A percentile compares a stretch with the other conserved stretches of the same genome.
Evolutionary conservation across 441 rosid species (phyloP).

Genomic region (Gossypium davidsonii): DNA sequence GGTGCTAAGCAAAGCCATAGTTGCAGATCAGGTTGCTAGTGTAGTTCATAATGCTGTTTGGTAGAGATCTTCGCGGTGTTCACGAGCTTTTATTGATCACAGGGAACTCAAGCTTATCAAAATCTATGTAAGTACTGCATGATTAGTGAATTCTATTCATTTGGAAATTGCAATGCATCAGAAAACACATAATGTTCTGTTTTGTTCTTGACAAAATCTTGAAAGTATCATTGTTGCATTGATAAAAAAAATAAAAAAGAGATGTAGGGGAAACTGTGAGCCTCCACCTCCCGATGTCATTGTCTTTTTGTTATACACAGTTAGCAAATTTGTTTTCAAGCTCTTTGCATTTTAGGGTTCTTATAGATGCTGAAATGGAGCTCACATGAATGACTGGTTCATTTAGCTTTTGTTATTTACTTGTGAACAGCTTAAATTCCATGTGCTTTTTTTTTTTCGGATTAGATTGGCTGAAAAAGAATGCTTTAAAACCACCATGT

Average conservation of each 20-base stretch:
- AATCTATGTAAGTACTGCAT: neutral
- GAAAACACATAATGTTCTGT: neutral
- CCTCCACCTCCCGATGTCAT: neutral
- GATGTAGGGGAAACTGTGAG: neutral
- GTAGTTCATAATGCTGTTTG: neutral
- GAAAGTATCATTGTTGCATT: neutral
- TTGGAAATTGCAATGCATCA: neutral
- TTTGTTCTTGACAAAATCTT: neutral
- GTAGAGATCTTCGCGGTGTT: neutral
- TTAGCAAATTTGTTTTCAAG: neutral
- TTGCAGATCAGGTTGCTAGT: neutral
- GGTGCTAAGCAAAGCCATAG: neutral
- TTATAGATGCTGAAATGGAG: neutral
- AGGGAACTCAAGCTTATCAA: neutral
- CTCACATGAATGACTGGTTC: neutral
- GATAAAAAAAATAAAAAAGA: neutral
- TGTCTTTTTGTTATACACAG: constrained; percentile 7
- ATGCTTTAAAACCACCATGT: neutral
- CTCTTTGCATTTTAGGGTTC: neutral
- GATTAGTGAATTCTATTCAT: neutral
- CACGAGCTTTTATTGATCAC: neutral
- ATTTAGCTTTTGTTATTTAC: neutral
- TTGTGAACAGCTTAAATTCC: neutral
- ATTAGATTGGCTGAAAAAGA: neutral
- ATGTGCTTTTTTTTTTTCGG: neutral